Base-by-base conservation (phyloP, 441 rosid genomes). In the Omphalea diandra region DNA sequence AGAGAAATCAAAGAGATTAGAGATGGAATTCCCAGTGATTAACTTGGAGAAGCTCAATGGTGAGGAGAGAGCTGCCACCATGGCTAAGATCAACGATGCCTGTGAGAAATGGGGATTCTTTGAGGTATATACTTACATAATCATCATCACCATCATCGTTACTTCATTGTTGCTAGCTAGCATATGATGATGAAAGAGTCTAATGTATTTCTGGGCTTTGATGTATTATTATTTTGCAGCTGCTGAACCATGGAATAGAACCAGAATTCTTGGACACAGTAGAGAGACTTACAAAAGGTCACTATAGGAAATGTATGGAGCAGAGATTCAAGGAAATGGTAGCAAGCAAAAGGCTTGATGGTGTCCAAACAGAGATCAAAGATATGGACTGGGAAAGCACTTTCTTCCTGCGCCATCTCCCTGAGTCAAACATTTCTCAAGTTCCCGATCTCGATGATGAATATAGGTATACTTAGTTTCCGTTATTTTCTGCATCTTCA, bases 341-440 rank as follows among this genome's bases (percentile, higher is more conserved):
- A 11, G 87, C 81, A 43, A 82, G 80, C 81, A 88, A 79, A 65
- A 95, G 86, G 4, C 85, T 90, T 0, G 94, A 86, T 32, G 88
- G 79, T 53, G 83, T 85, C 50, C 75, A 74, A 41, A 56, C 85
- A 3, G 95, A 90, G 86, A 83, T 91, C 69, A 79, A 79, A 24
- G 94, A 91, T 64, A 69, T 91, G 85, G 98, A 94, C 64, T 94
- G 98, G 98, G 98, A 94, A 68, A 86, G 90, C 72, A 91, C 98
- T 52, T 91, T 91, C 80, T 76, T 22, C 75, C 60, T 94, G 18
- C 86, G 87, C 36, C 98, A 94, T 75, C 95, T 86, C 47, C 97
- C 98, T 5, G 50, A 73, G 47, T 87, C 97, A 2, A 91, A 87
- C 80, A 75, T 91, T 27, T 58, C 82, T 47, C 79, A 90, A 57